phyloP scores from a whole-genome alignment of 139 green algal genomes.

The Chlorella ohadii region DNA sequence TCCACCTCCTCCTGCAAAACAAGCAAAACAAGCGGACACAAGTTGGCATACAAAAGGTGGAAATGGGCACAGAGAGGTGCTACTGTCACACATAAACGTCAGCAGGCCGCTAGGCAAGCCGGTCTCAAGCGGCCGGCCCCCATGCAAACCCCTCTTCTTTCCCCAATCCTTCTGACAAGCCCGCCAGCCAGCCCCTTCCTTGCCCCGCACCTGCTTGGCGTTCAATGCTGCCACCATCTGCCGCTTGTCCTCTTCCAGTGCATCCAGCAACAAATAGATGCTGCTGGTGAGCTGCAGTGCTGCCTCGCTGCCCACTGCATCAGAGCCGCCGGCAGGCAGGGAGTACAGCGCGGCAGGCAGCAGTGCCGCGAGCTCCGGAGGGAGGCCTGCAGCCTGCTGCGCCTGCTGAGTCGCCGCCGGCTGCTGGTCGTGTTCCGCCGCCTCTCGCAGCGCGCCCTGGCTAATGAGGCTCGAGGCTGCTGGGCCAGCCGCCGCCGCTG shows the following conservation, averaged over 20 bases:
- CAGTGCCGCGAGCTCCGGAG: constrained; percentile 20
- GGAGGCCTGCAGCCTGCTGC: neutral
- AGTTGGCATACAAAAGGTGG: too few relatives aligned
- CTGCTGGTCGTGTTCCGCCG: constrained; percentile 1
- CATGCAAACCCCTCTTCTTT: too few relatives aligned
- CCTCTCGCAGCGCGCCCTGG: neutral
- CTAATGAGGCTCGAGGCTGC: neutral
- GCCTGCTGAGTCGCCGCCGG: neutral
- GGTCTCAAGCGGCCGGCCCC: too few relatives aligned
- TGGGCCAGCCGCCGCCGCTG: neutral
- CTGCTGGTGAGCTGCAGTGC: constrained; percentile 10
- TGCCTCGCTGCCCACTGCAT: neutral
- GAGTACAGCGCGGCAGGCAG: constrained; percentile 23
- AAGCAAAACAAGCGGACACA: neutral
- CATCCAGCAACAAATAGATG: constrained; percentile 31
- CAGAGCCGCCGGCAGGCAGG: neutral
- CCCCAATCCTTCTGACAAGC: too few relatives aligned
- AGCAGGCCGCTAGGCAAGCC: too few relatives aligned
- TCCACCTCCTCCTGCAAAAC: constrained; percentile 24
- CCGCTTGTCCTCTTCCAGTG: constrained; percentile 26
- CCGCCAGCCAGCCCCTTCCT: too few relatives aligned
- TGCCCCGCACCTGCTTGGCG: constrained; percentile 6
- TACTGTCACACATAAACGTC: too few relatives aligned
- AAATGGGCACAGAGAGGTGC: too few relatives aligned
- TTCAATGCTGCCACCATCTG: constrained; percentile 26